phyloP scores from a whole-genome alignment of 1,139 yeast species.

The Trichomonascaceae sp. region DNA sequence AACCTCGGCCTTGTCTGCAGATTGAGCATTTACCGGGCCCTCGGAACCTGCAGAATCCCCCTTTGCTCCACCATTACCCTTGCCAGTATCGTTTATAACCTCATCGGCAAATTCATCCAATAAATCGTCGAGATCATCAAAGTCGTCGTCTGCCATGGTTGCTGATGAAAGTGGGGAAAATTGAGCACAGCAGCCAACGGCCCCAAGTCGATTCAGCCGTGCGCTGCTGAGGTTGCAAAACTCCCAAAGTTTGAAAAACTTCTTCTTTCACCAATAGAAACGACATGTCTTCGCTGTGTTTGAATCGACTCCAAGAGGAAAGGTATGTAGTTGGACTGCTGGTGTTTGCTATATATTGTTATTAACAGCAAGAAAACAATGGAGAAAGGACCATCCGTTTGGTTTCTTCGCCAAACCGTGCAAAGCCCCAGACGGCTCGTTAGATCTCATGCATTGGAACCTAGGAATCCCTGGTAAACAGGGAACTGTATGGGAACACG shows the following conservation, averaged over 20 bases:
- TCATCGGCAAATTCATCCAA: constrained; percentile 56
- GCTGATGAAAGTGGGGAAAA: not conserved
- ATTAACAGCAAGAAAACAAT: constrained; percentile 55
- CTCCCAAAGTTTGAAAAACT: not conserved
- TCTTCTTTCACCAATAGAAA: not conserved
- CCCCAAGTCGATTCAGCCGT: not conserved
- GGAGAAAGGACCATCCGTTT: constrained; percentile 98
- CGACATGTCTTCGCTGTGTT: constrained; percentile 40
- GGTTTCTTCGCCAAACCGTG: constrained; percentile 92
- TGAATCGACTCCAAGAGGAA: constrained; percentile 79
- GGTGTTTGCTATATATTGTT: not conserved
- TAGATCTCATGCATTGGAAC: constrained; percentile 82
- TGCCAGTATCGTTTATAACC: constrained; percentile 43
- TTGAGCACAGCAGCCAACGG: not conserved
- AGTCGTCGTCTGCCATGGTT: constrained; percentile 28
- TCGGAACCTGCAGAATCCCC: not conserved
- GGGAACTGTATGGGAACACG: constrained; percentile 83
- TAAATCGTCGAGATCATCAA: constrained; percentile 38
- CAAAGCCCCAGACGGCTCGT: constrained; percentile 69
- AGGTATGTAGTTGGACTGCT: constrained; percentile 31
- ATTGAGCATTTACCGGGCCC: not conserved
- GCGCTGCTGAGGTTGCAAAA: not conserved
- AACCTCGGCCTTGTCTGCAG: not conserved
- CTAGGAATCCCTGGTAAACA: constrained; percentile 95
- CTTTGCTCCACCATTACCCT: not conserved